phyloP scores from a whole-genome alignment of 768 basidiomycete species.

The Hortiboletus campestris region DNA sequence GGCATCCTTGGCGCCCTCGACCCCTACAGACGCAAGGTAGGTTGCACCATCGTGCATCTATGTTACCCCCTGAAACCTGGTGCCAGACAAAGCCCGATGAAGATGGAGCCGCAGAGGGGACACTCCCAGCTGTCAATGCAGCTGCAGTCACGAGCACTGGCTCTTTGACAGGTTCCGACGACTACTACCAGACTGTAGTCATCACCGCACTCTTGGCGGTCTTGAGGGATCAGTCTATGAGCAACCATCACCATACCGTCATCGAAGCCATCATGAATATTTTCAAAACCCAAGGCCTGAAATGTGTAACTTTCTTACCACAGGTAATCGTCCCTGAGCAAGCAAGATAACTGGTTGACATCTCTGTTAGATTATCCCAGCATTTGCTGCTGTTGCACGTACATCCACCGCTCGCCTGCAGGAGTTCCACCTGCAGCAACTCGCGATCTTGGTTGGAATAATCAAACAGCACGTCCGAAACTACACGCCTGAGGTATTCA shows the following conservation, averaged over 20 bases:
- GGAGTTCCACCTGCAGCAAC: slow-evolving; percentile 92
- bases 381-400: slow-evolving; percentile 86
- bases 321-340: slow-evolving; percentile 52
- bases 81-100: slow-evolving; percentile 59
- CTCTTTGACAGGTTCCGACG: slow-evolving; percentile 71
- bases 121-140: slow-evolving; percentile 60
- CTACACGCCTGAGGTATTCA: slow-evolving; percentile 83
- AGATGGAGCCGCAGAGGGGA: slow-evolving; percentile 58
- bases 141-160: slow-evolving; percentile 65
- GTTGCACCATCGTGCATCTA: slow-evolving; percentile 7
- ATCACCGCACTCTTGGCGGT: slow-evolving; percentile 85
- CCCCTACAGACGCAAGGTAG: slow-evolving; percentile 90
- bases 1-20: slow-evolving; percentile 96
- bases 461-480: slow-evolving; percentile 97
- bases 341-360: slow-evolving; percentile 6
- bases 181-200: slow-evolving; percentile 96
- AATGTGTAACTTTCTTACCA: slow-evolving; percentile 92
- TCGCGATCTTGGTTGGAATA: slow-evolving; percentile 92
- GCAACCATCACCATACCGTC: slow-evolving; percentile 84
- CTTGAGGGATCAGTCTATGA: slow-evolving; percentile 84
- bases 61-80: slow-evolving; percentile 6
- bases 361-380: slow-evolving; percentile 77
- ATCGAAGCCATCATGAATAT: slow-evolving; percentile 99
- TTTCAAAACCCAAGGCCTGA: slow-evolving; percentile 96
- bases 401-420: slow-evolving; percentile 79